Evolutionary conservation across 2,329 filamentous ascomycete species (phyloP), one percentile per base, ranked within the genome.

Genomic region (Penicillium sp.): DNA sequence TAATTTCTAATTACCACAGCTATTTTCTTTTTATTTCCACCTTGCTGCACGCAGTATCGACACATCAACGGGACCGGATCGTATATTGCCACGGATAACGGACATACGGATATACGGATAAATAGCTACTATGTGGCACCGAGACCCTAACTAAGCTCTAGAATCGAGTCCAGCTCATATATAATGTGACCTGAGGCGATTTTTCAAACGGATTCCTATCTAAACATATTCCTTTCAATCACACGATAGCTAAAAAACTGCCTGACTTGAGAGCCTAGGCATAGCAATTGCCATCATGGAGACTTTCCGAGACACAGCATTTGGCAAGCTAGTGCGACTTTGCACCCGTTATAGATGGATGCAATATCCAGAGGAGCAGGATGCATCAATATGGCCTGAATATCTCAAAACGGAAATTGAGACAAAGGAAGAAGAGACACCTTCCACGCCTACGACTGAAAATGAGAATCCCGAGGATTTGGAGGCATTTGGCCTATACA

Each of bases 311-410:
- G 64, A 65, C 43, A 59, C 62, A 6, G 56, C 59, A 6, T 64
- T 66, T 29, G 64, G 64, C 33, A 61, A 66, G 51, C 47, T 65
- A 3, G 51, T 61, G 7, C 61, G 61, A 31, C 24, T 66, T 14
- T 48, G 54, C 43, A 60, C 44, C 11, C 47, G 52, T 0, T 45
- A 44, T 3, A 46, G 49, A 50, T 43, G 44, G 2, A 40, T 62
- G 16, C 54, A 49, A 31, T 66, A 66, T 28, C 61, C 61, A 1
- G 64, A 66, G 37, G 62, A 65, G 28, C 34, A 44, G 5, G 55
- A 62, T 16, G 13, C 40, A 2, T 47, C 28, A 5, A 14, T 55
- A 7, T 61, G 61, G 58, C 48, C 55, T 5, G 53, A 57, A 26
- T 59, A 53, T n/a, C 44, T 61, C 11, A 56, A 56, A 19, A 53